phyloP scores from a whole-genome alignment of 768 basidiomycete genomes.

The Auriscalpium vulgare region DNA sequence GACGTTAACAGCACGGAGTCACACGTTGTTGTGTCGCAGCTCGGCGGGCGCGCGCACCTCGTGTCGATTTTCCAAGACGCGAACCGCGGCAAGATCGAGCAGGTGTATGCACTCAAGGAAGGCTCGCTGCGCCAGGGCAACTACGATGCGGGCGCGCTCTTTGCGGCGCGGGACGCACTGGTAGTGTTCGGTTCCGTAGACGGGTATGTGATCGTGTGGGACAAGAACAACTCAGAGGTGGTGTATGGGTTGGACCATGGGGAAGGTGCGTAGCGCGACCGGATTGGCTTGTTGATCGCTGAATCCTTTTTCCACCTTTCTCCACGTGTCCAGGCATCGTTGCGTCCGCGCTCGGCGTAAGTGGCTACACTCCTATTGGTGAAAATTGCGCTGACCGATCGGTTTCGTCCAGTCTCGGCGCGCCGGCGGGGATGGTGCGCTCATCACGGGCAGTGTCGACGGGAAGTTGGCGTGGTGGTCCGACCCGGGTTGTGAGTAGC shows the following conservation, averaged over 20 bases:
- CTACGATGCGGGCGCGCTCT: conserved; percentile 41
- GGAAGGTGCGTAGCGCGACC: conserved; percentile 34
- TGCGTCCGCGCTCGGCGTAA: conserved; percentile 10
- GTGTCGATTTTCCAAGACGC: conserved; percentile 43
- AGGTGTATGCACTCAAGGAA: conserved; percentile 41
- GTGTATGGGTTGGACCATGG: conserved; percentile 56
- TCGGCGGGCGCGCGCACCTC: conserved; percentile 41
- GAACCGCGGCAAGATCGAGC: conserved; percentile 44
- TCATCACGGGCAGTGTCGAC: conserved; percentile 14
- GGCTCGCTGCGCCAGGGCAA: conserved; percentile 22
- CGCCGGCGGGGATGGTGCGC: not conserved
- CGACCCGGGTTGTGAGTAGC: conserved; percentile 4
- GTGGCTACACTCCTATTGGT: not conserved
- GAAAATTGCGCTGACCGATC: not conserved
- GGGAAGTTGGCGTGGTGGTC: conserved; percentile 15
- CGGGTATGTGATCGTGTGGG: conserved; percentile 55
- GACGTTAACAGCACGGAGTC: conserved; percentile 41
- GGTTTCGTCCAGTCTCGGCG: not conserved
- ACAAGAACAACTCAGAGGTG: conserved; percentile 42
- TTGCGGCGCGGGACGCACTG: conserved; percentile 42
- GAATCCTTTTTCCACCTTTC: not conserved
- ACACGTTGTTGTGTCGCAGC: conserved; percentile 46
- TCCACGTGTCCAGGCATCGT: conserved; percentile 6
- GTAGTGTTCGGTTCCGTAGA: conserved; percentile 52
- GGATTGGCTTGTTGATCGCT: not conserved